Conservation (phyloP, 495 filamentous ascomycete genomes). For the Daldinia bambusicola region DNA sequence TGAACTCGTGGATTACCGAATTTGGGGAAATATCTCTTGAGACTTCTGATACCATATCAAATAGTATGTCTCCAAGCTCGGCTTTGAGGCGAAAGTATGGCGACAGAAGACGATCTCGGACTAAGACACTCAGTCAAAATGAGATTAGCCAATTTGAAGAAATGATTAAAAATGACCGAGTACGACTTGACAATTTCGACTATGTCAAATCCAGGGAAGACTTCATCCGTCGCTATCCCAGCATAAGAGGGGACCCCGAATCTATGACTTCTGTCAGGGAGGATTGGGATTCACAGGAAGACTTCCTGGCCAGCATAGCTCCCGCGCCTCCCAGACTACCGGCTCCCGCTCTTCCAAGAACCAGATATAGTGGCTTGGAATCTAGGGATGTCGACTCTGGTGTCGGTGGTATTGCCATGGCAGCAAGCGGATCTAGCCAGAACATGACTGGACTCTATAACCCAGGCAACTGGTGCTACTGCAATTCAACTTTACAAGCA, state of each 20-base stretch:
- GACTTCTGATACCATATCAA: conserved; percentile 38
- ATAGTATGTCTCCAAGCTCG: conserved; percentile 42
- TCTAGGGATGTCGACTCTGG: conserved; percentile 57
- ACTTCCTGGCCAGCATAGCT: conserved; percentile 49
- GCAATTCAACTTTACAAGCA: conserved; percentile 87
- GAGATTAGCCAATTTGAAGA: conserved; percentile 56
- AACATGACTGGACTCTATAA: conserved; percentile 69
- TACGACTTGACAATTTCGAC: conserved; percentile 53
- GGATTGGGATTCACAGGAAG: conserved; percentile 30
- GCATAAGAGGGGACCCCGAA: conserved; percentile 73
- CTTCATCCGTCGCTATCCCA: conserved; percentile 84
- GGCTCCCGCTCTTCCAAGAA: conserved; percentile 83
- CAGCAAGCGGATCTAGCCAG: too few relatives aligned
- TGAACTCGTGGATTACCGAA: conserved; percentile 85
- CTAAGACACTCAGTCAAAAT: conserved; percentile 44
- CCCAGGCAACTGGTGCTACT: conserved; percentile 78
- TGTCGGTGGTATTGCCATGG: conserved; percentile 50
- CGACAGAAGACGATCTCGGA: conserved; percentile 22
- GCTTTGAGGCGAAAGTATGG: conserved; percentile 22
- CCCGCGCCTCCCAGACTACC: conserved; percentile 70
- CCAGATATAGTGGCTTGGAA: conserved; percentile 88
- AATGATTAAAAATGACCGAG: conserved; percentile 56
- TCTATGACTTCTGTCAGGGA: conserved; percentile 69
- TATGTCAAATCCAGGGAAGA: conserved; percentile 70
- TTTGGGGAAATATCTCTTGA: conserved; percentile 75